Percentiles rank a stretch among this genome's conserved stretches.
Evolutionary conservation across 176 grass and related monocot genomes (phyloP).

Genomic region (Cenchrus fungigraminus): DNA sequence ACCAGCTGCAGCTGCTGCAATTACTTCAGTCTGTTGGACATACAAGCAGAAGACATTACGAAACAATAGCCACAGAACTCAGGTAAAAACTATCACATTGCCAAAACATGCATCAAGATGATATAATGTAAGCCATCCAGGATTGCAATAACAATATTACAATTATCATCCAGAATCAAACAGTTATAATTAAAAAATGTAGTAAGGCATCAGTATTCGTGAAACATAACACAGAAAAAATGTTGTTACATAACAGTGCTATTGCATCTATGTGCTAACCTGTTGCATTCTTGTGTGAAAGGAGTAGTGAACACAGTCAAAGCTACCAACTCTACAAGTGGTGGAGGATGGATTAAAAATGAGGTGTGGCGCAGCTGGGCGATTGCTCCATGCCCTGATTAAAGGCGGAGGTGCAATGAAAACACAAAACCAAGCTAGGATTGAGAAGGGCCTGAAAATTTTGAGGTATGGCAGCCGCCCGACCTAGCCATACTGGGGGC

Average conservation of each 20-base stretch:
- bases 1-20: slow-evolving; percentile 97
- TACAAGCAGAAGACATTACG: slow-evolving; percentile 37
- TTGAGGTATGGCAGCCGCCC: too few species aligned
- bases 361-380: too few species aligned
- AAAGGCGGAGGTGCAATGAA: too few species aligned
- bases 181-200: slow-evolving; percentile 1
- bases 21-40: slow-evolving; percentile 86
- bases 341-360: too few species aligned
- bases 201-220: not conserved
- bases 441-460: too few species aligned
- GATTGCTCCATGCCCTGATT: too few species aligned
- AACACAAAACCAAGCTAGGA: too few species aligned
- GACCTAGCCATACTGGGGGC: too few species aligned
- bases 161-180: not conserved
- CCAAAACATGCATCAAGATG: not conserved
- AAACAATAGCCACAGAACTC: slow-evolving; percentile 3
- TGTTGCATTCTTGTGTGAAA: not conserved
- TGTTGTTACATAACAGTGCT: slow-evolving; percentile 14
- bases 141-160: slow-evolving; percentile 10
- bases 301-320: slow-evolving; percentile 1
- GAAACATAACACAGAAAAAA: slow-evolving; percentile 30
- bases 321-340: slow-evolving; percentile 24
- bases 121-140: slow-evolving; percentile 24
- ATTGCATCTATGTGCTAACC: slow-evolving; percentile 1
- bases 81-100: not conserved